Base-by-base conservation (phyloP, 2,329 filamentous ascomycete species). In the Aspergillus viridinutans region DNA sequence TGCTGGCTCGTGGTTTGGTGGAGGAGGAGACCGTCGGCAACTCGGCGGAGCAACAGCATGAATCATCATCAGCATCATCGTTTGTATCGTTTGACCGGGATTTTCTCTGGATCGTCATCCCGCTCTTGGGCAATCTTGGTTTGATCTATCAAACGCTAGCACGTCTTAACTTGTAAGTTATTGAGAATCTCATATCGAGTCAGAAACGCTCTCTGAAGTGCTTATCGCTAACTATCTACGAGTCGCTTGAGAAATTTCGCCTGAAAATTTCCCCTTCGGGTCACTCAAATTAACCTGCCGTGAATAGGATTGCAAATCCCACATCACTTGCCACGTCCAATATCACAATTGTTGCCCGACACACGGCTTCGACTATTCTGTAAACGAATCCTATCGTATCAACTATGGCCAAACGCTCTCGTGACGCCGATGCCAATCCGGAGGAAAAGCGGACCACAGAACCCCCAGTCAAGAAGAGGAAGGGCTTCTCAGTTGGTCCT, bases 401-500 rank as follows among this genome's bases (percentile, higher is more conserved):
- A 50, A 69, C 54, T 25, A 89, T 89, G 86, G 77, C 80, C 21
- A 89, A 87, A 72, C 76, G 85, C 60, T 69, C 80, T n/a, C 77
- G 74, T 29, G 82, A 85, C 53, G 74, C 77, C 58, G 69, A 74
- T 49, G 67, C 70, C 21, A 62, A 69, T 49, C 63, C 74, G 43
- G 76, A 72, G 7, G 69, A 74, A 17, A 85, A 84, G 69, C 85
- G 83, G 25, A 49, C 61, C 10, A 52, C 61, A 21, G 67, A 64
- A 26, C 68, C 73, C 40, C 57, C 63, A 23, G 78, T 63, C 47
- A 81, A 83, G 68, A 83, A 82, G 61, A 83, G 78, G 62, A 88
- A 89, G 65, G 91, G 90, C 52, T 97, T 97, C 78, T 84, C 84
- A 43, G 89, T 97, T 56, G 93, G 92, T 0, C 92, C 93, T 29